Percentiles rank a stretch among this genome's conserved stretches.
phyloP scores from a whole-genome alignment of 352 stramenopile genomes.

The Lagenidium sp. region DNA sequence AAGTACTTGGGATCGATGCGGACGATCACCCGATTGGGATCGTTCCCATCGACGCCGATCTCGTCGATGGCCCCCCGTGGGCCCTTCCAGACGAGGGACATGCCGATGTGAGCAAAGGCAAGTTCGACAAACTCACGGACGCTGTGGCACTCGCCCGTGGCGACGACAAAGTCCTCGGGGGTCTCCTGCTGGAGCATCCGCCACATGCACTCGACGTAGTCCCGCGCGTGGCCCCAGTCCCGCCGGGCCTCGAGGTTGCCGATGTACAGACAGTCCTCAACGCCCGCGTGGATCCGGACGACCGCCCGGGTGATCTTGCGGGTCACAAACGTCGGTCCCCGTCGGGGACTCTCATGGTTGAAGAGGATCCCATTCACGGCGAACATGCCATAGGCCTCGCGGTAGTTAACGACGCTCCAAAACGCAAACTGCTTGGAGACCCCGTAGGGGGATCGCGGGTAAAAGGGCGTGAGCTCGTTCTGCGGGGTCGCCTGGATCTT shows the following conservation, averaged over 20 bases:
- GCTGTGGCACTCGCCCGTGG: constrained; percentile 96
- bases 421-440: constrained; percentile 98
- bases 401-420: constrained; percentile 99
- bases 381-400: constrained; percentile 94
- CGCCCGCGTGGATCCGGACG: constrained; percentile 87
- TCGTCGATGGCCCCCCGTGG: constrained; percentile 86
- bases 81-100: constrained; percentile 91
- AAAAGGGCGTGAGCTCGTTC: constrained; percentile 96
- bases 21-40: constrained; percentile 89
- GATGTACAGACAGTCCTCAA: constrained; percentile 95
- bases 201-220: constrained; percentile 99
- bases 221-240: constrained; percentile 98
- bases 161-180: constrained; percentile 76
- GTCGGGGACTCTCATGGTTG: constrained; percentile 98
- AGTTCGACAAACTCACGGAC: constrained; percentile 98
- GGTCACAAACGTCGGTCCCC: constrained; percentile 97
- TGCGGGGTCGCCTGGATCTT: constrained; percentile 97
- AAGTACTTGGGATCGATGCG: constrained; percentile 97
- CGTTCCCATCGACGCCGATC: constrained; percentile 85
- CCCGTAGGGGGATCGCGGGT: constrained; percentile 97
- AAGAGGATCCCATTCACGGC: constrained; percentile 98
- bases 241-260: constrained; percentile 97
- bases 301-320: constrained; percentile 97
- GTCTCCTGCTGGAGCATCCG: constrained; percentile 92
- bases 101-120: constrained; percentile 87